Evolutionary conservation across 352 stramenopile species (phyloP).

Genomic region (Pythium rishiriense): DNA sequence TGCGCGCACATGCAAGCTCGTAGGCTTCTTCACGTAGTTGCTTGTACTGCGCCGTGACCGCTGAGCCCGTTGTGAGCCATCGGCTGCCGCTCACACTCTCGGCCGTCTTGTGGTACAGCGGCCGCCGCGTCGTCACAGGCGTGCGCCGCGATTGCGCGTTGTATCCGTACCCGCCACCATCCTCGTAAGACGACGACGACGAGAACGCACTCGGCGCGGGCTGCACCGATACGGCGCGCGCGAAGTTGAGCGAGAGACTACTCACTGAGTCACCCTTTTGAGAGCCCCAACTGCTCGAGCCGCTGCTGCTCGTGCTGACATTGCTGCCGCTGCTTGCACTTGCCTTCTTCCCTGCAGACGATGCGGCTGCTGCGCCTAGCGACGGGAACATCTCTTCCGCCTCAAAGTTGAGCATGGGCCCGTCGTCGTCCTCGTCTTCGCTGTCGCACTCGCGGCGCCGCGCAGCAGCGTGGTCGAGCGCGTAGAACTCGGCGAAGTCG

Average conservation of each 20-base stretch:
- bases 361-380: slow-evolving; percentile 23
- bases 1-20: slow-evolving; percentile 75
- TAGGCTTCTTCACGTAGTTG: slow-evolving; percentile 78
- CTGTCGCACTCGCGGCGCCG: slow-evolving; percentile 67
- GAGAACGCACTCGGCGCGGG: slow-evolving; percentile 15
- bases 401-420: slow-evolving; percentile 50
- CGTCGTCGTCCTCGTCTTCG: slow-evolving; percentile 65
- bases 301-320: background rate
- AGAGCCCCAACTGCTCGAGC: slow-evolving; percentile 16
- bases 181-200: slow-evolving; percentile 18
- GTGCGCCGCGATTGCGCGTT: slow-evolving; percentile 8
- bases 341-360: slow-evolving; percentile 1
- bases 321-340: slow-evolving; percentile 14
- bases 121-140: slow-evolving; percentile 26
- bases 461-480: slow-evolving; percentile 45
- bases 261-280: slow-evolving; percentile 27
- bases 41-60: slow-evolving; percentile 70
- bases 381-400: slow-evolving; percentile 83
- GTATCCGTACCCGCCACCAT: slow-evolving; percentile 4
- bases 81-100: slow-evolving; percentile 39
- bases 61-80: slow-evolving; percentile 67
- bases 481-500: slow-evolving; percentile 76
- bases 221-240: slow-evolving; percentile 68
- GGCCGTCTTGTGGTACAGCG: slow-evolving; percentile 62
- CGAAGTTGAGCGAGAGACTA: slow-evolving; percentile 76